These are phyloP conservation scores for Paraconiothyrium brasiliense DNA, from an alignment of 2,329 filamentous ascomycete species.

Conservation along the genomic window DNA sequence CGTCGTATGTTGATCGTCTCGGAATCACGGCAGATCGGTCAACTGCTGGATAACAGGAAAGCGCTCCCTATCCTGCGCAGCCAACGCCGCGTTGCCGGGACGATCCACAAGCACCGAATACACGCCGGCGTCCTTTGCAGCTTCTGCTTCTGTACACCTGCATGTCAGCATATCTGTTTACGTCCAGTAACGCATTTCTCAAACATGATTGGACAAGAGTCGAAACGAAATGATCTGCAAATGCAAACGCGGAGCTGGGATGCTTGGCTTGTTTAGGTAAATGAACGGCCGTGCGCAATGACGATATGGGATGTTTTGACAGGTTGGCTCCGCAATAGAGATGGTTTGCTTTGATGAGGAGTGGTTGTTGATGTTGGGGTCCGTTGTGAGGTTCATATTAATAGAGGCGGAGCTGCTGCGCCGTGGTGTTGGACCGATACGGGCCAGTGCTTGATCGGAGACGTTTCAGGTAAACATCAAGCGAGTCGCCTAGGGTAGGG, in stretches of 20 bases:
- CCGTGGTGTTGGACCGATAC: slow-evolving; percentile 17
- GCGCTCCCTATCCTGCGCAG: slow-evolving; percentile 26
- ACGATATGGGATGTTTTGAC: slow-evolving; percentile 11
- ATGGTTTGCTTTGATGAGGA: not conserved
- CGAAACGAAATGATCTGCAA: slow-evolving; percentile 10
- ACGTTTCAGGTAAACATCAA: slow-evolving; percentile 28
- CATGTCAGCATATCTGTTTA: slow-evolving; percentile 27
- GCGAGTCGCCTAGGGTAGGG: slow-evolving; percentile 9
- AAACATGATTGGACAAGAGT: slow-evolving; percentile 13
- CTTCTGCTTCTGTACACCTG: slow-evolving; percentile 52
- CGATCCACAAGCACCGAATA: slow-evolving; percentile 60
- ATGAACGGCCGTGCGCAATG: slow-evolving; percentile 16
- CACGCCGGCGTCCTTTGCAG: slow-evolving; percentile 55
- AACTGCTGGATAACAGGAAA: slow-evolving; percentile 41
- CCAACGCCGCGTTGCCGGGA: slow-evolving; percentile 74
- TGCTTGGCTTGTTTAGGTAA: slow-evolving; percentile 11
- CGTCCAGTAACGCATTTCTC: slow-evolving; percentile 2
- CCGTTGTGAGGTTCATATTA: slow-evolving; percentile 22
- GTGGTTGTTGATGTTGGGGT: slow-evolving; percentile 14
- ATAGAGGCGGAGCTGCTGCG: slow-evolving; percentile 21
- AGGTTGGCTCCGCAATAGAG: slow-evolving; percentile 1
- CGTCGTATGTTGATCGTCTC: not conserved
- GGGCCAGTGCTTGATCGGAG: slow-evolving; percentile 21
- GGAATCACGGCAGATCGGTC: slow-evolving; percentile 49
- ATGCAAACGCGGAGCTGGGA: slow-evolving; percentile 8